Evolutionary conservation across 139 green algal genomes (phyloP).

Genomic region (Picochlorum sp.): DNA sequence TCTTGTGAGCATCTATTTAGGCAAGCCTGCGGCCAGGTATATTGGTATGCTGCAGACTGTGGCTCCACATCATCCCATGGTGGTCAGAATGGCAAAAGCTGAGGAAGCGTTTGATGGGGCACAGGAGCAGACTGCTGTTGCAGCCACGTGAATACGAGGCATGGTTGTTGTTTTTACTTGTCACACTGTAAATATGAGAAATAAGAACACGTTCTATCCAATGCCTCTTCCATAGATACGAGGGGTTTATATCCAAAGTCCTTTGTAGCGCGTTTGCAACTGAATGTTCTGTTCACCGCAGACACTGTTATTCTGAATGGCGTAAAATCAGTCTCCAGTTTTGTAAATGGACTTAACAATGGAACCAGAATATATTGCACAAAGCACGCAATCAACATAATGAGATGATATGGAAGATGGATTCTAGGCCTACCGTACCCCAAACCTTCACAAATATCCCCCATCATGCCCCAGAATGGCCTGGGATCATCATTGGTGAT

Average conservation of each 20-base stretch:
- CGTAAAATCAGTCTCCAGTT: constrained; percentile 60
- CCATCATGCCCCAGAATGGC: constrained; percentile 80
- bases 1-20: constrained; percentile 68
- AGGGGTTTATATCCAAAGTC: constrained; percentile 57
- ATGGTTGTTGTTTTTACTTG: neutral
- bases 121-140: constrained; percentile 19
- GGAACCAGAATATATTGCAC: constrained; percentile 61
- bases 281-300: constrained; percentile 49
- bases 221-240: constrained; percentile 39
- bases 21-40: constrained; percentile 68
- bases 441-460: constrained; percentile 69
- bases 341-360: constrained; percentile 39
- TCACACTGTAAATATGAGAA: constrained; percentile 45
- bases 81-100: constrained; percentile 36
- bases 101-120: constrained; percentile 65
- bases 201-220: constrained; percentile 41
- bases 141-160: neutral
- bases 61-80: constrained; percentile 53
- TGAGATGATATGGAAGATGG: constrained; percentile 58
- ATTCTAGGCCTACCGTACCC: constrained; percentile 56
- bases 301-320: constrained; percentile 47
- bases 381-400: constrained; percentile 63
- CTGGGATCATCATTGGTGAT: constrained; percentile 77
- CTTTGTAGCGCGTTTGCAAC: constrained; percentile 22
- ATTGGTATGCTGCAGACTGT: constrained; percentile 57